A percentile compares a stretch with the other conserved stretches of the same genome.
These are phyloP conservation scores for Phialemonium atrogriseum DNA, from an alignment of 2,329 filamentous ascomycete species.

Conservation along the genomic window DNA sequence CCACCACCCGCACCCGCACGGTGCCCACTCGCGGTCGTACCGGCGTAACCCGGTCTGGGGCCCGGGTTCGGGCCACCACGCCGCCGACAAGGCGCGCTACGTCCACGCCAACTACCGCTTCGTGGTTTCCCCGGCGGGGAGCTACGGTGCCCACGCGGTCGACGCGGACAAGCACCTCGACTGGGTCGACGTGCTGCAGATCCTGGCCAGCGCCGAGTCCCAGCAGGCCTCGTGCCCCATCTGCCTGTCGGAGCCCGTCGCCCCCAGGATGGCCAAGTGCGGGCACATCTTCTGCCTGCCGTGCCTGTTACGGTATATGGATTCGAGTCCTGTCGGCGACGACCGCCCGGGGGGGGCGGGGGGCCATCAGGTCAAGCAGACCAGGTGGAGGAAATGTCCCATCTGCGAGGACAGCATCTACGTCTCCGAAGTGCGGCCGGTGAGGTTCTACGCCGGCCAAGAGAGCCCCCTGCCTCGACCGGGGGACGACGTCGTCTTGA, in stretches of 20 bases:
- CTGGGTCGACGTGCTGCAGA: slow-evolving; percentile 84
- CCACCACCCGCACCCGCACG: slow-evolving; percentile 37
- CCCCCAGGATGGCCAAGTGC: slow-evolving; percentile 92
- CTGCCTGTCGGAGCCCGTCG: slow-evolving; percentile 84
- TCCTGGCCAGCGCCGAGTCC: slow-evolving; percentile 82
- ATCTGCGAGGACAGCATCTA: slow-evolving; percentile 95
- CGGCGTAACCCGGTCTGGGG: slow-evolving; percentile 75
- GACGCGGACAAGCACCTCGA: slow-evolving; percentile 87
- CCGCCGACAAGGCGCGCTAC: slow-evolving; percentile 81
- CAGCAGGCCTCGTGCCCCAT: slow-evolving; percentile 89
- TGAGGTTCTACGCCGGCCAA: slow-evolving; percentile 85
- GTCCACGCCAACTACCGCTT: slow-evolving; percentile 97
- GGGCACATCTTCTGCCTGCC: slow-evolving; percentile 95
- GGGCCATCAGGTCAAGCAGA: slow-evolving; percentile 41
- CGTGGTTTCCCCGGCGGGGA: slow-evolving; percentile 74
- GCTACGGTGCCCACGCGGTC: slow-evolving; percentile 71
- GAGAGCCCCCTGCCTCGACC: slow-evolving; percentile 72
- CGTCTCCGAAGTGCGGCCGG: slow-evolving; percentile 79
- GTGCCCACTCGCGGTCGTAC: slow-evolving; percentile 45
- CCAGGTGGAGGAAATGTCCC: slow-evolving; percentile 88
- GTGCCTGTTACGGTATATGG: slow-evolving; percentile 93
- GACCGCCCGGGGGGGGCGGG: slow-evolving; percentile 31
- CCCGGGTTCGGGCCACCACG: slow-evolving; percentile 80
- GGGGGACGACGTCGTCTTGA: slow-evolving; percentile 82
- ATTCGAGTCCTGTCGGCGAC: slow-evolving; percentile 67